phyloP scores from a whole-genome alignment of 2,329 filamentous ascomycete species.

The Macrophomina pseudophaseolina region DNA sequence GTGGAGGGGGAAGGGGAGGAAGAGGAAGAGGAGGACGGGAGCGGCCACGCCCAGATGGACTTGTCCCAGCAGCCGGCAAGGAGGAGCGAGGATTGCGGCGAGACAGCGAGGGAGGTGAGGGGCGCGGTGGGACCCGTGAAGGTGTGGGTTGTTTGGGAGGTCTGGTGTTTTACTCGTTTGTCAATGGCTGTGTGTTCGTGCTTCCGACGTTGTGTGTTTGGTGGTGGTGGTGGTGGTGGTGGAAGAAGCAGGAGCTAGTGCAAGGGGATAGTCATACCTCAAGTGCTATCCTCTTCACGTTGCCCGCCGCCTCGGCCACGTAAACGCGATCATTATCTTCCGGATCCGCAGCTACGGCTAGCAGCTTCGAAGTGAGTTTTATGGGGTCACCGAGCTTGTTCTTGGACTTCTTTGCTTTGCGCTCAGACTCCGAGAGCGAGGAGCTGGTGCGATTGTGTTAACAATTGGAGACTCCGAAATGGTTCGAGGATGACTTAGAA shows the following conservation, averaged over 20 bases:
- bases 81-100: slow-evolving; percentile 54
- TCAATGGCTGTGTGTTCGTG: too few relatives aligned
- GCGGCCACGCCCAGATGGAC: slow-evolving; percentile 79
- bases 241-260: too few relatives aligned
- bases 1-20: slow-evolving; percentile 39
- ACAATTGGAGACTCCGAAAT: slow-evolving; percentile 23
- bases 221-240: too few relatives aligned
- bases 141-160: slow-evolving; percentile 49
- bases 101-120: slow-evolving; percentile 53
- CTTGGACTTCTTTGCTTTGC: slow-evolving; percentile 74
- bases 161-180: slow-evolving; percentile 37
- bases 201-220: too few relatives aligned
- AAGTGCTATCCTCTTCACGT: slow-evolving; percentile 73
- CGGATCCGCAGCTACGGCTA: slow-evolving; percentile 74
- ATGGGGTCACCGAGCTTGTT: slow-evolving; percentile 87
- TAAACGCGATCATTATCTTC: slow-evolving; percentile 67
- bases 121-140: slow-evolving; percentile 81
- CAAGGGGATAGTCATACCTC: slow-evolving; percentile 64
- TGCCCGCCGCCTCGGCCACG: slow-evolving; percentile 86
- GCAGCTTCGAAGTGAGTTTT: slow-evolving; percentile 80
- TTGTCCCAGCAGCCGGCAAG: slow-evolving; percentile 97
- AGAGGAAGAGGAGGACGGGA: slow-evolving; percentile 1
- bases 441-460: slow-evolving; percentile 45
- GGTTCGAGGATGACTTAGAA: too few relatives aligned
- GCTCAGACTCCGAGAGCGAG: slow-evolving; percentile 55